Evolutionary conservation across 2,329 filamentous ascomycete genomes (phyloP), one percentile per base, ranked within the genome.

Genomic region (Byssochlamys sp.): DNA sequence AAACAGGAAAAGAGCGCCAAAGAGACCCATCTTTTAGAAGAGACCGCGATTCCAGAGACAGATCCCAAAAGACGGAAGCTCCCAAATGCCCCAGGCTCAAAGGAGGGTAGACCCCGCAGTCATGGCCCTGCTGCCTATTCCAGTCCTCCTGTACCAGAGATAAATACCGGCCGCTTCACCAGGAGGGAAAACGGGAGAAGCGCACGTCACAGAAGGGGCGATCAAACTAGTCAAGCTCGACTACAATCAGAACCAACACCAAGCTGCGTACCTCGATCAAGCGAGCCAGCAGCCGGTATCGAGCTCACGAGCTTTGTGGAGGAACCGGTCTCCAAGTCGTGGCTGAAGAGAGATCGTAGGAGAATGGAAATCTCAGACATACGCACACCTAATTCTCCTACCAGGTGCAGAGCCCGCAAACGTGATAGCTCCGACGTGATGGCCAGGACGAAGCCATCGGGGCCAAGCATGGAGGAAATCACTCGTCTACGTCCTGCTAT

Each of bases 321-420:
- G 57, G 60, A 45, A 45, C 39, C 39, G 14, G n/a, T 2, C 12
- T 19, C 19, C 5, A 45, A 45, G 39, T 10, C 39, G 4, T 72
- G 70, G 70, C 53, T 72, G 53, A 71, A 62, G 57, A 71, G 67
- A 57, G 69, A 67, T 33, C 60, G 64, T 9, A 65, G 60, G 24
- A 62, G 59, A 10, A 65, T 64, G 57, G 62, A 64, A 7, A 51
- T 26, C 27, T 51, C 12, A 7, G 27, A 51, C 24, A 51, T 51
- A 51, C 19, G 24, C 49, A 19, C 49, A 26, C 72, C 72, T 19
- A 71, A 67, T 25, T 73, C 71, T 2, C 71, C 71, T 12, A 71
- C 71, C 12, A 57, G 14, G 12, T 9, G 25, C 27, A 28, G 1
- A 26, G 19, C 49, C 25, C 49, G 49, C 10, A 19, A 26, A 51